These are phyloP conservation scores for Daedaleopsis sinensis DNA, from an alignment of 768 basidiomycete species.

Conservation along the genomic window DNA sequence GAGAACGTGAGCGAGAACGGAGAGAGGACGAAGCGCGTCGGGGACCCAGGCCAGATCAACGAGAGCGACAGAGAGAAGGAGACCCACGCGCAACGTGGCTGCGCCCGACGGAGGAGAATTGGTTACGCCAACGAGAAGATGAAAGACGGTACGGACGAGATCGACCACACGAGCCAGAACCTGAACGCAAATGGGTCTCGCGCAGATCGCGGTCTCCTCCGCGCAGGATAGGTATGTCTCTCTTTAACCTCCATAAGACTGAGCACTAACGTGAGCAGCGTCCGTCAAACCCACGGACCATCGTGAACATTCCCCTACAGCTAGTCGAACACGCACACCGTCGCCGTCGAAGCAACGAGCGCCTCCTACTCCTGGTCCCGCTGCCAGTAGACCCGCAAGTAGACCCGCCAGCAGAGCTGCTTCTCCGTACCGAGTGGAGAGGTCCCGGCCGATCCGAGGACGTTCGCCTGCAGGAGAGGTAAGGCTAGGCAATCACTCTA, in stretches of 20 bases:
- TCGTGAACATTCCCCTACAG: conserved; percentile 5
- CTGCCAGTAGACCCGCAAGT: conserved; percentile 16
- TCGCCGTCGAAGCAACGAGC: conserved; percentile 9
- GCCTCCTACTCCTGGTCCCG: conserved; percentile 10
- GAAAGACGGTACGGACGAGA: conserved; percentile 19
- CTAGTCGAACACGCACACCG: conserved; percentile 17
- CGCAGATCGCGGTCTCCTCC: conserved; percentile 28
- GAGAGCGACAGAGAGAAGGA: conserved; percentile 6
- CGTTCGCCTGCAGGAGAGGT: conserved; percentile 11
- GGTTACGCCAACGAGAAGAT: conserved; percentile 10
- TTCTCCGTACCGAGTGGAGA: conserved; percentile 17
- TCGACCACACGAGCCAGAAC: conserved; percentile 10
- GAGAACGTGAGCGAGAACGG: conserved; percentile 15
- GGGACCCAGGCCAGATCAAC: background rate
- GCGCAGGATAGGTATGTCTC: conserved; percentile 25
- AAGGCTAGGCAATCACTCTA: conserved; percentile 17
- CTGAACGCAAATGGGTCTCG: conserved; percentile 24
- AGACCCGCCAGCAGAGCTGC: conserved; percentile 11
- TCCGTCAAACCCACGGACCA: conserved; percentile 3
- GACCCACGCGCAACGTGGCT: background rate
- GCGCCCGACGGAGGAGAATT: background rate
- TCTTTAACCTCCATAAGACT: background rate
- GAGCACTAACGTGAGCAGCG: conserved; percentile 7
- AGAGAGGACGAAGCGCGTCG: conserved; percentile 12
- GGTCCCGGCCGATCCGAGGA: conserved; percentile 13